Base-by-base conservation (phyloP, 2,329 filamentous ascomycete genomes). In the Ophiocordyceps camponoti-leonardi region DNA sequence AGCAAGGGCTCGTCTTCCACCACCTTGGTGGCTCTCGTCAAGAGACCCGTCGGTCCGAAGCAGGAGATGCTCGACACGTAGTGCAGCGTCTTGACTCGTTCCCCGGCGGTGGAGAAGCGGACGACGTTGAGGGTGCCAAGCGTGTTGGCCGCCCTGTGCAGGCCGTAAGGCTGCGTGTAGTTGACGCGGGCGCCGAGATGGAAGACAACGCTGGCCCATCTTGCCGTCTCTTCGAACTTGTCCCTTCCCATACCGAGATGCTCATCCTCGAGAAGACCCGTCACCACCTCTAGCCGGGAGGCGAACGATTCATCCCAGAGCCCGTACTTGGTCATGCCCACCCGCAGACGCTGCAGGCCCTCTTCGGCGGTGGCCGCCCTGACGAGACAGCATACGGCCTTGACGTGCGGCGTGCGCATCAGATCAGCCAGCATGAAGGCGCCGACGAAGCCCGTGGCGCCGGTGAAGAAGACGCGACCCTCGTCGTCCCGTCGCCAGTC, bases 21-120 rank as follows among this genome's bases (percentile, higher is more conserved):
- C 18, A 44, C 42, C 3, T 13, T 16, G 3, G 30, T 44, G 1
- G 42, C 30, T 0, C 42, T 30, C 13, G 42, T 44, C 10, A 44
- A 18, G 6, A 44, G 23, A 2, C 42, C 42, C 18, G 42, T 44
- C 4, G 42, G 42, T 1, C 42, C 42, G 30, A 44, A 44, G 30
- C 42, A 44, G 6, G 42, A 44, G 30, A 44, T 44, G 42, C 42
- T 44, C 4, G 42, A 44, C 16, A 44, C 42, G 20, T 44, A 44
- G 13, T 44, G 42, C 6, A 44, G 2, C 4, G 42, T 13, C 30
- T 44, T 44, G 42, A 44, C 16, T 6, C 42, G 42, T 1, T 18
- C 4, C 6, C 42, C 30, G 12, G 42, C 18, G 7, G 28, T 35
- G 30, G 30, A 18, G 19, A 44, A 23, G 8, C 30, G 42, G 18